Evolutionary conservation across 2,329 filamentous ascomycete genomes (phyloP), one percentile per base, ranked within the genome.

Genomic region (Arthrobotrys conoides): DNA sequence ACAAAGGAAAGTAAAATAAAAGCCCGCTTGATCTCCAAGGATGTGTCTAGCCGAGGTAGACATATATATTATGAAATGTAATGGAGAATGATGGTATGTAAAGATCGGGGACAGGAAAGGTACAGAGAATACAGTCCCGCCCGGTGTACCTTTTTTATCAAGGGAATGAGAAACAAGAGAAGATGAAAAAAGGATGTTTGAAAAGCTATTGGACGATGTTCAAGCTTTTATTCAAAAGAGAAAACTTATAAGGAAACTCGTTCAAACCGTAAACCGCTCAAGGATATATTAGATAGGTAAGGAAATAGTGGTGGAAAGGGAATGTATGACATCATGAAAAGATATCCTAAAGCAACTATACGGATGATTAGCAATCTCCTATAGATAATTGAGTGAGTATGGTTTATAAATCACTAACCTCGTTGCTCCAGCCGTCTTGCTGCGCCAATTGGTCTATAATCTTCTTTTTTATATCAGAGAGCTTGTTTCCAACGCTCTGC

Each of bases 401-500:
- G 18, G 5, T n/a, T 64, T 48, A 55, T 3, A 30, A 24, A 10
- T 68, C 46, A 78, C 75, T 30, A 64, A 78, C 75, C 68, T 78
- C 75, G 55, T 78, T 78, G 18, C 53, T 68, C 76, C 76, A 79
- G 64, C 76, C 76, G 24, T 75, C 76, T n/a, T 75, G 69, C 44
- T 70, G 69, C 48, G 51, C 69, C 38, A 79, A 48, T 66, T 71
- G 76, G 57, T 79, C 76, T 30, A 73, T 65, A 59, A 79, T 73
- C 24, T 55, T 65, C 49, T 71, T 79, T 61, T 79, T 79, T 18
- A 71, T 79, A 5, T 79, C 76, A n/a, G 69, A 73, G 16, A 79
- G 64, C 41, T 75, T 79, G 33, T 79, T 79, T n/a, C 76, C 76
- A 70, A 79, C 70, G 30, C 76, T 79, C 57, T 79, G 76, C 3